Conservation (phyloP, 2,329 filamentous ascomycete species). For the Penicillium capsulatum region DNA sequence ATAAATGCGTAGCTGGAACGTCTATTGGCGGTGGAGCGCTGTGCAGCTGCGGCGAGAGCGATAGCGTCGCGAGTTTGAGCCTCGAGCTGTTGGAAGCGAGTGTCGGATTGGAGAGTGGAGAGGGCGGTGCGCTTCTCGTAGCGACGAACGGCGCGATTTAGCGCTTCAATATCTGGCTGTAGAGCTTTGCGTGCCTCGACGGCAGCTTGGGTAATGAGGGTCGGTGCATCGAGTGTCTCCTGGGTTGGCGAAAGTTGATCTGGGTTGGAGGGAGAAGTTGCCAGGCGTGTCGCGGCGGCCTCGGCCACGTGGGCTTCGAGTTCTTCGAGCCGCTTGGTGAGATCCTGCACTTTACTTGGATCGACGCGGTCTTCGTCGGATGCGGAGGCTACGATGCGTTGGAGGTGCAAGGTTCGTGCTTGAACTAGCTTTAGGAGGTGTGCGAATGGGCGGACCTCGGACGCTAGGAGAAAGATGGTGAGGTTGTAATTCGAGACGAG, state of each 20-base stretch:
- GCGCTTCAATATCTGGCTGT: slow-evolving; percentile 78
- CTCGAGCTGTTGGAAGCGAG: slow-evolving; percentile 68
- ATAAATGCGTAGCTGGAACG: slow-evolving; percentile 26
- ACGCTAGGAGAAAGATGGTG: slow-evolving; percentile 80
- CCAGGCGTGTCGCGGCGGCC: slow-evolving; percentile 24
- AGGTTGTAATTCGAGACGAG: slow-evolving; percentile 91
- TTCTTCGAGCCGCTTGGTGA: slow-evolving; percentile 64
- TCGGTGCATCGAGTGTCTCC: slow-evolving; percentile 39
- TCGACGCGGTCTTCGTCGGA: slow-evolving; percentile 33
- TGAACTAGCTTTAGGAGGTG: slow-evolving; percentile 79
- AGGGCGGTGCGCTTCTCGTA: slow-evolving; percentile 86
- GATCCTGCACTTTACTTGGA: slow-evolving; percentile 46
- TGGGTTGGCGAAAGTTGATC: slow-evolving; percentile 21
- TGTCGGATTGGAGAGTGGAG: slow-evolving; percentile 70
- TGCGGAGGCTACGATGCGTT: slow-evolving; percentile 58
- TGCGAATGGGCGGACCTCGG: slow-evolving; percentile 76
- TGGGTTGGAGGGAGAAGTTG: slow-evolving; percentile 14
- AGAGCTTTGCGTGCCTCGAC: slow-evolving; percentile 61
- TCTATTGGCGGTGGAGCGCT: slow-evolving; percentile 25
- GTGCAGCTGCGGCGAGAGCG: slow-evolving; percentile 71
- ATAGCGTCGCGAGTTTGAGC: slow-evolving; percentile 70
- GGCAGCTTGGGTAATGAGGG: slow-evolving; percentile 39
- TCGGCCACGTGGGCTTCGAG: slow-evolving; percentile 59
- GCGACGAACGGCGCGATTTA: slow-evolving; percentile 81
- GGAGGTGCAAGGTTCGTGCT: slow-evolving; percentile 73